These are phyloP conservation scores for Dillenia suffruticosa DNA, from an alignment of 164 flowering plant species.

Conservation along the genomic window DNA sequence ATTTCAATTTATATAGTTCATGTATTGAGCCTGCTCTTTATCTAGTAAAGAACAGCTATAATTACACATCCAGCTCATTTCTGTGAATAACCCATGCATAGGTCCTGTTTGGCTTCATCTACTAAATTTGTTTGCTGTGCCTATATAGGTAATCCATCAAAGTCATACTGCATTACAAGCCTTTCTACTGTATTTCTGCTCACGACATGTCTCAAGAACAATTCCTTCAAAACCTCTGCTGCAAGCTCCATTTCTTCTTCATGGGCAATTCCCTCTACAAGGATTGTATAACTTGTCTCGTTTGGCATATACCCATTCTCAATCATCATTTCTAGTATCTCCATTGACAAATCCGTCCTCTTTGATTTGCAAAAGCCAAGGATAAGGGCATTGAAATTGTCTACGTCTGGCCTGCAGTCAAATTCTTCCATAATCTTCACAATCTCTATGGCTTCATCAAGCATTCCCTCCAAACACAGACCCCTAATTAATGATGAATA, in stretches of 20 bases:
- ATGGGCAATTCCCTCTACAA: constrained; percentile 79
- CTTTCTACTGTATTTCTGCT: constrained; percentile 60
- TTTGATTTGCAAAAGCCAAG: constrained; percentile 68
- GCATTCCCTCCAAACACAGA: constrained; percentile 81
- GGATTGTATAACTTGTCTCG: constrained; percentile 70
- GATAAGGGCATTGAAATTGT: constrained; percentile 70
- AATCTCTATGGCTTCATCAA: constrained; percentile 63
- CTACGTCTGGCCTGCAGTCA: constrained; percentile 42
- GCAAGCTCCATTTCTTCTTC: constrained; percentile 68
- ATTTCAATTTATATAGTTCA: no score
- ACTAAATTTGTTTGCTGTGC: background rate
- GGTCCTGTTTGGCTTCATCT: background rate
- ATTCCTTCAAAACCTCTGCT: constrained; percentile 50
- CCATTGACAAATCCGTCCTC: constrained; percentile 59
- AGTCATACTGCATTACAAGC: constrained; percentile 72
- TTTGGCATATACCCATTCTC: constrained; percentile 61
- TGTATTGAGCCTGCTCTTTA: no score
- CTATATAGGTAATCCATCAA: constrained; percentile 22
- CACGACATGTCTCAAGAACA: constrained; percentile 44
- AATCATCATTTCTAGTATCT: constrained; percentile 59
- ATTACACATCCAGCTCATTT: no score
- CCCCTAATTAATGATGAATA: constrained; percentile 79
- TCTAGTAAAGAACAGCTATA: no score
- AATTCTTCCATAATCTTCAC: constrained; percentile 65
- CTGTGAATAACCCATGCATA: no score